Base-by-base conservation (phyloP, 495 filamentous ascomycete genomes). In the Penicillium cinerascens region DNA sequence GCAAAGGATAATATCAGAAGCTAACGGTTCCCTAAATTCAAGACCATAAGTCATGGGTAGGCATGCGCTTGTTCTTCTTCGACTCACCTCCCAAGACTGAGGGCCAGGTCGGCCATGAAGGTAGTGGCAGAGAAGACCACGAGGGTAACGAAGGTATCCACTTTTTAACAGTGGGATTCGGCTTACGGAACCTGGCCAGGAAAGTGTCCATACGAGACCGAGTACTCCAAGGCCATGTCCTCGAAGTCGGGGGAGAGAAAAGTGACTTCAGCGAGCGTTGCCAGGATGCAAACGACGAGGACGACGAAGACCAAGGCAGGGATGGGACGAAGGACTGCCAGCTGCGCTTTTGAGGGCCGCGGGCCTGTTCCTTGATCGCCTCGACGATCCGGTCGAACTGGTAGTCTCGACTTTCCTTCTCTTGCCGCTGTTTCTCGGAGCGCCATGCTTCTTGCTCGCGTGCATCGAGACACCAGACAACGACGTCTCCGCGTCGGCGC, bases 401-500 rank as follows among this genome's bases (percentile, higher is more conserved):
- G 25, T 46, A 61, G 11, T 75, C 72, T 0, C 60, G 70, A n/a
- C 46, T 58, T 42, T 69, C 58, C 1, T 58, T 45, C 5, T 42
- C 33, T 6, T 48, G 65, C 21, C 61, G 49, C 2, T 58, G 62
- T 6, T 51, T 67, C 29, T 62, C 22, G 8, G 56, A 29, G 11
- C 61, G 58, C 71, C 71, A 73, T 17, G 56, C 39, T 23, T 65
- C 58, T 47, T 77, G 72, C 42, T 75, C 73, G 9, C 49, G 27
- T 0, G 64, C 46, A 42, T 71, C 66, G 26, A 78, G 70, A 62
- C 86, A 88, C 82, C 82, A 98, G 39, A 96, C 89, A 7, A 97
- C 77, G 55, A 98, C 80, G 66, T 90, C 86, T n/a, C 93, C 95
- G 23, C 69, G 69, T 56, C 95, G 80, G 59, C 93, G 81, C 78